Evolutionary conservation across 345 rosid species (phyloP).

Genomic region (Eutrema japonicum): DNA sequence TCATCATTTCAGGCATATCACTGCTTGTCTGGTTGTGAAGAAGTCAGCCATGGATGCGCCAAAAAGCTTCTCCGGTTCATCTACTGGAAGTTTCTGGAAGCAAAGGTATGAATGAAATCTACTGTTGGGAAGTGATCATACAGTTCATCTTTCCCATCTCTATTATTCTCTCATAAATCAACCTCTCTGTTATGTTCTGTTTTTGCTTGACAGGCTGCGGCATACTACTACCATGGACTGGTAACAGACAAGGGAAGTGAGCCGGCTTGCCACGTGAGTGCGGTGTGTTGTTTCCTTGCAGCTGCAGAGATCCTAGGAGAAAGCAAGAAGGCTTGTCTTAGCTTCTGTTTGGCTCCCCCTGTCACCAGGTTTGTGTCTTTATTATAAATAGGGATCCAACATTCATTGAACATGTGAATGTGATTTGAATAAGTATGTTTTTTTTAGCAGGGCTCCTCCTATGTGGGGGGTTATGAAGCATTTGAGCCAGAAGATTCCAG

Average conservation of each 20-base stretch:
- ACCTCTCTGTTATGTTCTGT: conserved; percentile 4
- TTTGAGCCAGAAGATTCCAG: conserved; percentile 85
- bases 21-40: conserved; percentile 64
- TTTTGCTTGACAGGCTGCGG: conserved; percentile 63
- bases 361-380: conserved; percentile 64
- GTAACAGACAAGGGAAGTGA: conserved; percentile 85
- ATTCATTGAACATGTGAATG: not conserved
- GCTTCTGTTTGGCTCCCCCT: conserved; percentile 78
- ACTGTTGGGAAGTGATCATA: not conserved
- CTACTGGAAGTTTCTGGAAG: conserved; percentile 91
- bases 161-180: not conserved
- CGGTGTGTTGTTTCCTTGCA: conserved; percentile 87
- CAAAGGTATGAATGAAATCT: conserved; percentile 59
- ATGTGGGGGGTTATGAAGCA: conserved; percentile 88
- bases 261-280: conserved; percentile 63
- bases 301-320: conserved; percentile 77
- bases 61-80: conserved; percentile 82
- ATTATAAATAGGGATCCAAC: not conserved
- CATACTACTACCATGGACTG: conserved; percentile 92
- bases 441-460: conserved; percentile 67
- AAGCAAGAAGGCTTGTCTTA: conserved; percentile 88
- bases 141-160: not conserved
- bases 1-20: conserved; percentile 62
- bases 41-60: conserved; percentile 48
- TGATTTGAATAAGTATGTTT: not conserved